Base-by-base conservation (phyloP, 2,329 filamentous ascomycete genomes). In the Fusarium cicatricum region DNA sequence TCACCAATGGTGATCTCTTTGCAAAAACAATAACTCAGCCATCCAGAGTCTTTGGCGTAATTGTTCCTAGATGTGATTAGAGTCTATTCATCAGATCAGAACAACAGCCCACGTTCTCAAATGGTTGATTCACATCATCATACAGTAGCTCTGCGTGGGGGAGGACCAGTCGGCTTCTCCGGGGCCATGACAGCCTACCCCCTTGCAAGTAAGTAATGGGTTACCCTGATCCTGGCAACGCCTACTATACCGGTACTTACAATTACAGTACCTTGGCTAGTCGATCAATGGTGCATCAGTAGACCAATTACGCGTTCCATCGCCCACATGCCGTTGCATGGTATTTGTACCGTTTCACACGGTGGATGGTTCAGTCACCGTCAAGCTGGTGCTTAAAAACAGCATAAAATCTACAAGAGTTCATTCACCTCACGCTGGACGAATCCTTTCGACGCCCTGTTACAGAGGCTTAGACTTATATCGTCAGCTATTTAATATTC, bases 191-290 rank as follows among this genome's bases (percentile, higher is more conserved):
- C 41, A 11, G 19, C 29, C 7, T 23, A 23, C 21, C 21, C 21
- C 28, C 43, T n/a, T n/a, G n/a, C n/a, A n/a, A n/a, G n/a, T n/a
- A n/a, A n/a, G n/a, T n/a, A n/a, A n/a, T n/a, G n/a, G n/a, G n/a
- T n/a, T n/a, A n/a, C 56, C 55, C 55, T 62, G 49, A 51, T 52
- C 38, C 59, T 55, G 15, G 19, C 26, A 15, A 10, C n/a, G 33
- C 31, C 31, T 34, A 45, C 26, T 44, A 21, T 21, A 40, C 59
- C 55, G 39, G 34, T 34, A 26, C 12, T 8, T 29, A n/a, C n/a
- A n/a, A n/a, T 23, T 19, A 34, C 14, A 23, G 7, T 26, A 10
- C 23, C 23, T 26, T 26, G 23, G 9, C 14, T 16, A 15, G 32
- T 34, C 32, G 32, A 15, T 34, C n/a, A n/a, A 15, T 54, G 21